Conservation (phyloP, 2,329 filamentous ascomycete genomes). For the Zymoseptoria ardabiliae region DNA sequence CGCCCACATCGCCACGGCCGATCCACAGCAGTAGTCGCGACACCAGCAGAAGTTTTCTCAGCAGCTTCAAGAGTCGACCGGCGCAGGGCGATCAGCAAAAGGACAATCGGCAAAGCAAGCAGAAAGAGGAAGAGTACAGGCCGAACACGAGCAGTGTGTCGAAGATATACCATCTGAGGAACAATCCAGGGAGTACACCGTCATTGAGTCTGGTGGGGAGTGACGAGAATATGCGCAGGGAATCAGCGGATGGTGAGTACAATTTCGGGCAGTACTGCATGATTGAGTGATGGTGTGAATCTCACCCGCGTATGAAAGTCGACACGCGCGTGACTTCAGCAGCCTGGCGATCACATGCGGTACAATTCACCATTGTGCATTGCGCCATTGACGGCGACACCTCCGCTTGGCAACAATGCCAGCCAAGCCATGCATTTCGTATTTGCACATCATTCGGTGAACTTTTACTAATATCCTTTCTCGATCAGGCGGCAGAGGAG, state of each 20-base stretch:
- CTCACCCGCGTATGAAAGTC: background rate
- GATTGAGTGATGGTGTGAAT: slow-evolving; percentile 2
- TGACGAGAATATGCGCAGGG: slow-evolving; percentile 22
- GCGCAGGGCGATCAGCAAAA: slow-evolving; percentile 14
- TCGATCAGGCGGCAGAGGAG: slow-evolving; percentile 11
- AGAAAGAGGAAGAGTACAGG: slow-evolving; percentile 25
- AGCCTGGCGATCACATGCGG: background rate
- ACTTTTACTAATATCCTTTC: slow-evolving; percentile 9
- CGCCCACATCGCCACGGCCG: slow-evolving; percentile 24
- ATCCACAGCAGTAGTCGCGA: slow-evolving; percentile 16
- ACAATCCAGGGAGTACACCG: slow-evolving; percentile 41
- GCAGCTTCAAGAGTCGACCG: slow-evolving; percentile 21
- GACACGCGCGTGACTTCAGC: slow-evolving; percentile 3
- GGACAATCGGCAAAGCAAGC: slow-evolving; percentile 17
- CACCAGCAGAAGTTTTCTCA: slow-evolving; percentile 22
- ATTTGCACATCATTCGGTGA: background rate
- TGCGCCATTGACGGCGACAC: background rate
- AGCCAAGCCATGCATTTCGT: background rate
- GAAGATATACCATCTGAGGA: slow-evolving; percentile 35
- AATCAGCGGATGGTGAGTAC: slow-evolving; percentile 24
- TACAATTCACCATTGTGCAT: background rate
- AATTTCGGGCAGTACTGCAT: background rate
- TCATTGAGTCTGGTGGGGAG: slow-evolving; percentile 35
- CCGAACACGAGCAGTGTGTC: slow-evolving; percentile 27
- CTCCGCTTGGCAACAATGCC: background rate